Evolutionary conservation across 306 rosid species (phyloP).

Genomic region (Potentilla sterilis): DNA sequence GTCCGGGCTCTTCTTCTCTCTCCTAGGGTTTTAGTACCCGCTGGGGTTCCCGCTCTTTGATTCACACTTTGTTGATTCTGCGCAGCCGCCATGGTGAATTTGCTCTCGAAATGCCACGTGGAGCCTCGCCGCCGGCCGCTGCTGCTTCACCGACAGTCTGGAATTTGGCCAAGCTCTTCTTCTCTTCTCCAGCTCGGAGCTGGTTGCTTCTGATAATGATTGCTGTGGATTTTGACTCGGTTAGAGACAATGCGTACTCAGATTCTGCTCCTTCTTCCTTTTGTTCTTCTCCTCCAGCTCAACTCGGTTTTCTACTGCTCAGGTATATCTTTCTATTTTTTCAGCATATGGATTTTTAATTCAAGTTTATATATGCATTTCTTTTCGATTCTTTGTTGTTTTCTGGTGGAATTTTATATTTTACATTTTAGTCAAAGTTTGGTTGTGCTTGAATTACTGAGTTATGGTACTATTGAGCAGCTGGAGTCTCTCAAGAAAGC

Average conservation of each 20-base stretch:
- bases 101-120: slow-evolving; percentile 17
- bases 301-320: slow-evolving; percentile 46
- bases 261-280: slow-evolving; percentile 23
- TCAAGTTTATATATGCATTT: not conserved
- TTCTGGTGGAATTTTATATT: not conserved
- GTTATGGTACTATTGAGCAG: not conserved
- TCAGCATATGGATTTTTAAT: not conserved
- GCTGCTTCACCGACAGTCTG: slow-evolving; percentile 23
- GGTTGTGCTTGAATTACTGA: not conserved
- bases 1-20: slow-evolving; percentile 31
- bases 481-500: slow-evolving; percentile 13
- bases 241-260: slow-evolving; percentile 59
- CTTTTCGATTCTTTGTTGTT: not conserved
- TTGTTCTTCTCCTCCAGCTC: slow-evolving; percentile 41
- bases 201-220: slow-evolving; percentile 40
- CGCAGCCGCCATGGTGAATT: slow-evolving; percentile 32
- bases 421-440: not conserved
- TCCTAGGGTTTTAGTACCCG: slow-evolving; percentile 53
- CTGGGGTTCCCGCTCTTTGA: not conserved
- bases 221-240: slow-evolving; percentile 28
- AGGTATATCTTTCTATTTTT: slow-evolving; percentile 34
- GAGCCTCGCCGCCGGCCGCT: slow-evolving; percentile 27
- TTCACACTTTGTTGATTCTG: not conserved
- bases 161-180: slow-evolving; percentile 19
- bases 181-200: slow-evolving; percentile 25